These are phyloP conservation scores for Botrytis byssoidea DNA, from an alignment of 2,329 filamentous ascomycete genomes.

Conservation along the genomic window DNA sequence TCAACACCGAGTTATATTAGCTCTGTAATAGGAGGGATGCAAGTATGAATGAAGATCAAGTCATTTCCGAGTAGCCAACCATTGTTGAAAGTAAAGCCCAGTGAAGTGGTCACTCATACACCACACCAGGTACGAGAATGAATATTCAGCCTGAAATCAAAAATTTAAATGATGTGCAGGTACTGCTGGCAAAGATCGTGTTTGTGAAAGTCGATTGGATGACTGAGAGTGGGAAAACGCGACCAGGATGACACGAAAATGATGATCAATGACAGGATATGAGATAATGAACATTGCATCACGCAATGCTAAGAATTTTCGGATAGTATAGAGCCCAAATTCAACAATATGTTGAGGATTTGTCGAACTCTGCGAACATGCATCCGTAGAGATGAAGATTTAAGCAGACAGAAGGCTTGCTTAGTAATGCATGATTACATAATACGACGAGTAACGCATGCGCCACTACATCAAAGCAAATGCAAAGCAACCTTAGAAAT, in stretches of 20 bases:
- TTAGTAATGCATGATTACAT: not conserved
- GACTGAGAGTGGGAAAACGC: not conserved
- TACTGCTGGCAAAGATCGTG: slow-evolving; percentile 3
- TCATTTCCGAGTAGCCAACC: slow-evolving; percentile 6
- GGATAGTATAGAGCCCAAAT: not conserved
- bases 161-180: not conserved
- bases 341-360: not conserved
- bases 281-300: not conserved
- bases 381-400: not conserved
- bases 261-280: not conserved
- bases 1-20: not conserved
- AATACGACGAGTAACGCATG: not conserved
- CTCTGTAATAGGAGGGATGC: not conserved
- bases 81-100: slow-evolving; percentile 1
- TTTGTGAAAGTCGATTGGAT: not conserved
- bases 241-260: not conserved
- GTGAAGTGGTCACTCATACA: slow-evolving; percentile 9
- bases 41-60: not conserved
- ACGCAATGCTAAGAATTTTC: not conserved
- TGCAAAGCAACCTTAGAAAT: too few relatives aligned
- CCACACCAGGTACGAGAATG: slow-evolving; percentile 11
- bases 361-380: not conserved
- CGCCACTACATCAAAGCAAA: too few relatives aligned
- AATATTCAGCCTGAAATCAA: slow-evolving; percentile 10
- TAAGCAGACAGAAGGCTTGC: not conserved